Conservation (phyloP, 371 early-diverging fungal species). For the Circinella umbellata region DNA sequence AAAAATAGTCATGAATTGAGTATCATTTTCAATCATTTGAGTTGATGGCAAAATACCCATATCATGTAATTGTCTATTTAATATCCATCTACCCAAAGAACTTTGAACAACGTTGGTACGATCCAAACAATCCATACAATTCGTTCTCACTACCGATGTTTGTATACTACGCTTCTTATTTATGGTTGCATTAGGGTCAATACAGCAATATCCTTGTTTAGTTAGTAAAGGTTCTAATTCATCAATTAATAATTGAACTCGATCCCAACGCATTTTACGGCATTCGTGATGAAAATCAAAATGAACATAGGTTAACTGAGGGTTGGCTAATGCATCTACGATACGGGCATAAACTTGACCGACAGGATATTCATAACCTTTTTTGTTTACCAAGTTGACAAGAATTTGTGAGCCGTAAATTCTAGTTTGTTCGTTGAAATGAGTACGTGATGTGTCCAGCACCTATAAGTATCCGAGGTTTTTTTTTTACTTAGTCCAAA, state of each 20-base stretch:
- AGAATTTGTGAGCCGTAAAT: conserved; percentile 80
- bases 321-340: conserved; percentile 53
- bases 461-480: conserved; percentile 17
- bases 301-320: conserved; percentile 72
- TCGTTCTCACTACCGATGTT: conserved; percentile 89
- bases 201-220: conserved; percentile 60
- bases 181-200: neutral
- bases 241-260: conserved; percentile 78
- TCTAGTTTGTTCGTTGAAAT: conserved; percentile 71
- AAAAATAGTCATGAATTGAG: conserved; percentile 39
- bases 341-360: conserved; percentile 72
- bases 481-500: neutral
- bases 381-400: conserved; percentile 90
- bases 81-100: conserved; percentile 72
- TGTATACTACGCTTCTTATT: conserved; percentile 50
- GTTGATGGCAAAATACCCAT: conserved; percentile 62
- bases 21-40: conserved; percentile 64
- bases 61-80: conserved; percentile 70
- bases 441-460: conserved; percentile 57
- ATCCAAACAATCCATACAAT: conserved; percentile 99
- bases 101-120: conserved; percentile 99
- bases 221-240: conserved; percentile 66
- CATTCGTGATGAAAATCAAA: conserved; percentile 98
- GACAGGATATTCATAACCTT: conserved; percentile 84
- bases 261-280: conserved; percentile 84